Conservation (phyloP, 148 eudicot genomes). For the Simmondsia chinensis region DNA sequence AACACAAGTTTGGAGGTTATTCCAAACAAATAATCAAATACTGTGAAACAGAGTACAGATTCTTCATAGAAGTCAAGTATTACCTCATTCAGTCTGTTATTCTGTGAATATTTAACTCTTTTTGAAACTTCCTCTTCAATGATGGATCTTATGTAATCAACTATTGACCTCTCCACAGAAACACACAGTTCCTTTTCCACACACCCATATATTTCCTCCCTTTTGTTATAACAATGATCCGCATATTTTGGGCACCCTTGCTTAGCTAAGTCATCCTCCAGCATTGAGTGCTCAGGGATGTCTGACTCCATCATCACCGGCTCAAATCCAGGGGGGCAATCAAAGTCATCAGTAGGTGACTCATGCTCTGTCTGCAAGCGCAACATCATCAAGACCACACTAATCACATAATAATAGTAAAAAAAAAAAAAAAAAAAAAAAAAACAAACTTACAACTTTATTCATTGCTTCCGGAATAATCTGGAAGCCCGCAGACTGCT, state of each 20-base stretch:
- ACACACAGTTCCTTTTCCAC: constrained; percentile 52
- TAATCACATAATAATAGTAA: background rate
- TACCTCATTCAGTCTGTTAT: constrained; percentile 43
- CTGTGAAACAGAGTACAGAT: too few species aligned
- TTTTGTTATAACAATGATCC: constrained; percentile 8
- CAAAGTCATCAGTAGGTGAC: constrained; percentile 42
- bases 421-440: background rate
- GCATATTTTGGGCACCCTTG: background rate
- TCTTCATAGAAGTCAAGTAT: background rate
- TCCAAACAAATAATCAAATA: too few species aligned
- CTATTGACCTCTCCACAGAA: constrained; percentile 37
- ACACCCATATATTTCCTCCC: constrained; percentile 29
- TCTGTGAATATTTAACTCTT: constrained; percentile 15
- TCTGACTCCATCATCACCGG: constrained; percentile 15
- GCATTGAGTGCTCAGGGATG: constrained; percentile 20
- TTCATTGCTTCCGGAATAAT: constrained; percentile 2
- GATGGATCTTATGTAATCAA: constrained; percentile 24
- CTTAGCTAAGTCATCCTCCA: constrained; percentile 12
- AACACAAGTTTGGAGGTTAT: background rate
- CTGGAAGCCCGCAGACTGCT: background rate
- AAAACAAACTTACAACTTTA: constrained; percentile 28
- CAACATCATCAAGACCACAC: constrained; percentile 1
- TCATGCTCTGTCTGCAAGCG: constrained; percentile 27
- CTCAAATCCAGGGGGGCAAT: constrained; percentile 87
- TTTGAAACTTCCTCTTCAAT: constrained; percentile 47